These are phyloP conservation scores for Coemansia sp. DNA, from an alignment of 192 early-diverging fungal species.

Conservation along the genomic window DNA sequence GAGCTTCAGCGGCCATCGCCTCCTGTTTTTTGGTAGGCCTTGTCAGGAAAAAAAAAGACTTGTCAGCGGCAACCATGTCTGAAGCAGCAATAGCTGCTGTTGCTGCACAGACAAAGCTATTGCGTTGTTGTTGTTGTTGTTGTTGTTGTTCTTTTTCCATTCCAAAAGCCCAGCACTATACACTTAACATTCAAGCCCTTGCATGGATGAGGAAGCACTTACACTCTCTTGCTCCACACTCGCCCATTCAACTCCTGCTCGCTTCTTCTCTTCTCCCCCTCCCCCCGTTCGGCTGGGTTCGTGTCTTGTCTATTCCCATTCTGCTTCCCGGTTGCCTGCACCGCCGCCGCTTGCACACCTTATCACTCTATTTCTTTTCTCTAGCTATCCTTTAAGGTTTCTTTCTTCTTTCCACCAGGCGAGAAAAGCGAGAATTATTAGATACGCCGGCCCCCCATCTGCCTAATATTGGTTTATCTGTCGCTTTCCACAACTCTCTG, in stretches of 20 bases:
- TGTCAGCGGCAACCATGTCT: no score
- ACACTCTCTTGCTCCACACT: slow-evolving; percentile 7
- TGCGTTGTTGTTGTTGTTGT: background rate
- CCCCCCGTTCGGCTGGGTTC: background rate
- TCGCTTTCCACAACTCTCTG: slow-evolving; percentile 4
- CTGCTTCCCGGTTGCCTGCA: slow-evolving; percentile 2
- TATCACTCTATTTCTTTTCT: slow-evolving; percentile 9
- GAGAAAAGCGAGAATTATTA: background rate
- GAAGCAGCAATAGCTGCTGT: no score
- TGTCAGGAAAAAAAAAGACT: no score
- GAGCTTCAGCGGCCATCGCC: no score
- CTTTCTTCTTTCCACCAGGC: slow-evolving; percentile 9
- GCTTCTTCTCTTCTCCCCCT: background rate
- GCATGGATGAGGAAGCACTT: slow-evolving; percentile 8
- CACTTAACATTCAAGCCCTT: slow-evolving; percentile 16
- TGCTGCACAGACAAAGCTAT: slow-evolving; percentile 7
- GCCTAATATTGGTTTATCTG: background rate
- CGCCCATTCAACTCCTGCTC: background rate
- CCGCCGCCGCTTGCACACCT: slow-evolving; percentile 1
- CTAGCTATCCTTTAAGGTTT: slow-evolving; percentile 3
- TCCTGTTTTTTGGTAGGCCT: no score
- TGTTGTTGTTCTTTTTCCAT: no score
- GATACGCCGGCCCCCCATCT: background rate
- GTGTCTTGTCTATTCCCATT: background rate
- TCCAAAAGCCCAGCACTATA: slow-evolving; percentile 10